Base-by-base conservation (phyloP, 352 stramenopile species). In the Phytophthora nicotianae region DNA sequence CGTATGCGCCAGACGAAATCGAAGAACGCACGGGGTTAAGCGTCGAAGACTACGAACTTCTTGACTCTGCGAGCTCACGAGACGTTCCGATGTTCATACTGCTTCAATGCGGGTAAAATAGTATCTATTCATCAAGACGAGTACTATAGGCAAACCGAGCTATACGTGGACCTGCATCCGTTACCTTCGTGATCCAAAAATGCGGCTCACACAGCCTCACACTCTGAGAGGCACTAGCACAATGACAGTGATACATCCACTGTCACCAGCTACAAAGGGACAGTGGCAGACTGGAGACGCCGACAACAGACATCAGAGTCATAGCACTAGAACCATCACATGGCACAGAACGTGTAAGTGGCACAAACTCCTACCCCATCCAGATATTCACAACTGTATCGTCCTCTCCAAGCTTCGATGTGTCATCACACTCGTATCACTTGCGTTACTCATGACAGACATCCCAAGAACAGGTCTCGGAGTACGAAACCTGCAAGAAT, bases 381-480 rank as follows among this genome's bases (percentile, higher is more conserved):
- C 65, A 10, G 62, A 83, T 17, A 79, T 85, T 6, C 45, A 60
- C 13, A 24, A 26, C 1, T 75, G 35, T 35, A 55, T 84, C 20
- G 43, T 6, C 5, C 58, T 82, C 33, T 76, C 65, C 23, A 65
- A 66, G 13, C 21, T 68, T n/a, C 71, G 69, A 29, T 78, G 62
- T 9, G 17, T 84, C 5, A 40, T 87, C 48, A 83, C 73, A 4
- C 6, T 82, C 5, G 23, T 86, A 4, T 68, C 61, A 3, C 32
- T 89, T 21, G 19, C 63, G 7, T 49, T 89, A 2, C 54, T 79
- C 3, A 46, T 71, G 49, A 80, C 77, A 10, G 79, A 89, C 21
- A 84, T 89, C 13, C 77, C 77, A 2, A 73, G 79, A 5, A 78
- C 79, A 0, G 77, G 79, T 1, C 56, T 87, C 5, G 73, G 75